Conservation (phyloP, 345 rosid genomes). For the Eucalyptus microcorys region DNA sequence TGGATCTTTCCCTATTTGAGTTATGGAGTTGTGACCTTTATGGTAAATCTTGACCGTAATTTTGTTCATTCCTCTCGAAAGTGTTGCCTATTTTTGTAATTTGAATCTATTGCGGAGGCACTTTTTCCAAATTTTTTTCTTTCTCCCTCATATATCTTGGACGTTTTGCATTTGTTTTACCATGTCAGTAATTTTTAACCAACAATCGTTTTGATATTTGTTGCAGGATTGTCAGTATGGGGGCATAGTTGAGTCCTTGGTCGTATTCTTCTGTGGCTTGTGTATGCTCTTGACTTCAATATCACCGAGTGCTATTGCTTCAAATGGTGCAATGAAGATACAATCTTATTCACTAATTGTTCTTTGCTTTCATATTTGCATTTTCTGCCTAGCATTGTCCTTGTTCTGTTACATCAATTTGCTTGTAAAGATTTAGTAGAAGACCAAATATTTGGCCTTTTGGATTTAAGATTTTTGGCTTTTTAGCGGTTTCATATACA, state of each 20-base stretch:
- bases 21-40: neutral
- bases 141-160: neutral
- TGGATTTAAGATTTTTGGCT: neutral
- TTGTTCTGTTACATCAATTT: neutral
- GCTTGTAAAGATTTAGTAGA: neutral
- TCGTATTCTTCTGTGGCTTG: conserved; percentile 77
- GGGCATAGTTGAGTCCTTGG: conserved; percentile 63
- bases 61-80: neutral
- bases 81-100: neutral
- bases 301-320: conserved; percentile 97
- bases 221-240: conserved; percentile 98
- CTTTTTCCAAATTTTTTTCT: neutral
- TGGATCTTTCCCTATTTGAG: neutral
- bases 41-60: neutral
- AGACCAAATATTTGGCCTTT: neutral
- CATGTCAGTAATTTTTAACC: neutral
- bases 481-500: neutral
- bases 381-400: neutral
- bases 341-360: neutral
- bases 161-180: neutral
- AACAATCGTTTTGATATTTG: neutral
- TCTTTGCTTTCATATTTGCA: neutral
- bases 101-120: neutral
- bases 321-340: conserved; percentile 99
- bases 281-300: conserved; percentile 90